These are phyloP conservation scores for Corylus heterophylla DNA, from an alignment of 306 rosid species.

Conservation along the genomic window DNA sequence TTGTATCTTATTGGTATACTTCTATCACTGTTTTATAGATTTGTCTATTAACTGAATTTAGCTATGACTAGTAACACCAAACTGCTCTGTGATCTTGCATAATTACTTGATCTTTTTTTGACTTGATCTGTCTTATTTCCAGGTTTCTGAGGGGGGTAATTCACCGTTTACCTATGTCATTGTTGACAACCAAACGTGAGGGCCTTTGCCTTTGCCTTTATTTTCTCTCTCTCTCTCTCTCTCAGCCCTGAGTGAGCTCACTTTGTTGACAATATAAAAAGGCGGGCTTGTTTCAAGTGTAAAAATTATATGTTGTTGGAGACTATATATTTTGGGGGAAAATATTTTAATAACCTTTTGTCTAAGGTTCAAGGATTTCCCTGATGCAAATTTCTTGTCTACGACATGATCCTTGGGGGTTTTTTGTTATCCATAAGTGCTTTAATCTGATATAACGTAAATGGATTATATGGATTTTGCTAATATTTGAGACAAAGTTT, in stretches of 20 bases:
- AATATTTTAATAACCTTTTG: neutral
- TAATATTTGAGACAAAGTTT: neutral
- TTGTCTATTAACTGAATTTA: neutral
- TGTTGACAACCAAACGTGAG: conserved; percentile 88
- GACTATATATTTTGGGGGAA: neutral
- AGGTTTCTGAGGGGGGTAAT: conserved; percentile 81
- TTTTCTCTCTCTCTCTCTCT: conserved; percentile 3
- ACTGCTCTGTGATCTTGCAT: neutral
- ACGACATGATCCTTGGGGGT: neutral
- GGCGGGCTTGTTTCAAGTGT: conserved; percentile 15
- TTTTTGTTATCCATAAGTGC: neutral
- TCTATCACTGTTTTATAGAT: neutral
- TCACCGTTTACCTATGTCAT: conserved; percentile 87
- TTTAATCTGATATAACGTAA: neutral
- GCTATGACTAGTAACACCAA: neutral
- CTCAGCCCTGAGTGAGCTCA: neutral
- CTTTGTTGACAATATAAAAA: conserved; percentile 12
- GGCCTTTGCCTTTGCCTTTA: conserved; percentile 13
- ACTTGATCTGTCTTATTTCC: conserved; percentile 34
- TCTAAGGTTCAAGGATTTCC: conserved; percentile 1
- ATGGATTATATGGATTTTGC: neutral
- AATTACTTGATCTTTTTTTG: conserved; percentile 7
- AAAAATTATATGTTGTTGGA: conserved; percentile 7
- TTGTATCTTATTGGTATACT: neutral
- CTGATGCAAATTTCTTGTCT: neutral